Conservation (phyloP, 2,329 filamentous ascomycete genomes). For the Xylariaceae sp. region DNA sequence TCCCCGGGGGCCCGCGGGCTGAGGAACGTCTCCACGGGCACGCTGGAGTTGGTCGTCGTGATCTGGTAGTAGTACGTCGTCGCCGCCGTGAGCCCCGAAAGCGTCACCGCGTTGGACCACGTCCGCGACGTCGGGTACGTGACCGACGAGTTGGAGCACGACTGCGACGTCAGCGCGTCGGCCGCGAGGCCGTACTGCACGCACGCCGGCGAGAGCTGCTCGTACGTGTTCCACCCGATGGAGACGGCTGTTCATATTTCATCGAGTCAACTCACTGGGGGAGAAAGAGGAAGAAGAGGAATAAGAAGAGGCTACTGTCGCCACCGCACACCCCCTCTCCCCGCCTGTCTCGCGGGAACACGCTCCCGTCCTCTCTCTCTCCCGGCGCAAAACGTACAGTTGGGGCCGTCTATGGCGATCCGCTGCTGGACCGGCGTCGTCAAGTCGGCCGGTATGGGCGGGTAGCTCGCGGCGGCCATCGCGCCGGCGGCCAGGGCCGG, state of each 20-base stretch:
- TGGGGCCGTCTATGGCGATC: constrained; percentile 40
- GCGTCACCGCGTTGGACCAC: constrained; percentile 40
- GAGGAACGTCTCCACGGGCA: constrained; percentile 42
- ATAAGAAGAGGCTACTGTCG: too few relatives aligned
- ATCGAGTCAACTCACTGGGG: too few relatives aligned
- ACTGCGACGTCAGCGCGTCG: constrained; percentile 27
- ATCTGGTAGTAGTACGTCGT: constrained; percentile 57
- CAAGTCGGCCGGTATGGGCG: constrained; percentile 38
- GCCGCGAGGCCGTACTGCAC: constrained; percentile 43
- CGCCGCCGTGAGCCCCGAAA: constrained; percentile 38
- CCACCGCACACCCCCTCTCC: too few relatives aligned
- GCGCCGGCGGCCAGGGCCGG: constrained; percentile 21
- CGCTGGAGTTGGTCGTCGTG: constrained; percentile 45
- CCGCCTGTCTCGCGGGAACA: too few relatives aligned
- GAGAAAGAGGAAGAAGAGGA: too few relatives aligned
- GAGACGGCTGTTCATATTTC: constrained; percentile 42
- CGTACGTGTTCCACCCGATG: constrained; percentile 51
- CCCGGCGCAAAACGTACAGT: too few relatives aligned
- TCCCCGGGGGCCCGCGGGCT: constrained; percentile 48
- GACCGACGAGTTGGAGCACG: constrained; percentile 37
- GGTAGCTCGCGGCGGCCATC: constrained; percentile 29
- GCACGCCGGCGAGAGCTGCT: constrained; percentile 35
- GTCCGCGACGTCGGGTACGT: constrained; percentile 50
- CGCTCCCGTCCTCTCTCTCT: too few relatives aligned
- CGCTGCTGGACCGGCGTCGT: constrained; percentile 49